Percentiles rank a stretch among this genome's conserved stretches.
These are phyloP conservation scores for Colletotrichum noveboracense DNA, from an alignment of 2,329 filamentous ascomycete genomes.

Conservation along the genomic window DNA sequence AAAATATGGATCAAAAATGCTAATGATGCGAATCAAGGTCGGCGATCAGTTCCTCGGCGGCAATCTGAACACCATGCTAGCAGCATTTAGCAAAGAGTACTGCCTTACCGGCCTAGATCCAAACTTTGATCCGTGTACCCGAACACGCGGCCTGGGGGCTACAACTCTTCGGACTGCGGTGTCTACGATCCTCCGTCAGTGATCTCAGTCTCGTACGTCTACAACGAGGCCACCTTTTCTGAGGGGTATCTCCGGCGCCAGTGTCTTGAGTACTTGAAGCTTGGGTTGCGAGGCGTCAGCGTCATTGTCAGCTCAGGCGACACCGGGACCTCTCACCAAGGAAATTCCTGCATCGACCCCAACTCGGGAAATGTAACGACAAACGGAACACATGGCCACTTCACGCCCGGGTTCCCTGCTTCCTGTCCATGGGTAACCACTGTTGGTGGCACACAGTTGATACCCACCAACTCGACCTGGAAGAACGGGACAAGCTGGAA, in stretches of 20 bases:
- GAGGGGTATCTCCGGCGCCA: constrained; percentile 47
- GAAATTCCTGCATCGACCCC: constrained; percentile 7
- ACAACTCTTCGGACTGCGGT: neutral
- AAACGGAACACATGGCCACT: constrained; percentile 32
- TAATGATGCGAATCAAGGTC: neutral
- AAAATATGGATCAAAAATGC: neutral
- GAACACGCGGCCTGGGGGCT: neutral
- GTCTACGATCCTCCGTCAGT: neutral
- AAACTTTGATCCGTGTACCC: neutral
- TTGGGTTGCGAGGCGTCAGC: constrained; percentile 43
- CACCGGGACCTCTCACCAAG: constrained; percentile 26
- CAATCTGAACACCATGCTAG: constrained; percentile 2
- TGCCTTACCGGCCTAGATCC: neutral
- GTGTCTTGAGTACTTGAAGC: constrained; percentile 47
- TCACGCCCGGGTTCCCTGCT: constrained; percentile 48
- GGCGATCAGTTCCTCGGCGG: neutral
- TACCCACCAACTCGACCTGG: neutral
- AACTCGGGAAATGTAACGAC: neutral
- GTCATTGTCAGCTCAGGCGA: constrained; percentile 43
- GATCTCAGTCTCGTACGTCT: neutral
- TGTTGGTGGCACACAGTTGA: constrained; percentile 34
- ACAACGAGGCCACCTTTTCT: neutral
- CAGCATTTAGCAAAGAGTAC: neutral
- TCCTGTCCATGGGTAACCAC: constrained; percentile 51
- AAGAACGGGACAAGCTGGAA: neutral